phyloP scores from a whole-genome alignment of 768 basidiomycete genomes.

The Sarcomyxa edulis region DNA sequence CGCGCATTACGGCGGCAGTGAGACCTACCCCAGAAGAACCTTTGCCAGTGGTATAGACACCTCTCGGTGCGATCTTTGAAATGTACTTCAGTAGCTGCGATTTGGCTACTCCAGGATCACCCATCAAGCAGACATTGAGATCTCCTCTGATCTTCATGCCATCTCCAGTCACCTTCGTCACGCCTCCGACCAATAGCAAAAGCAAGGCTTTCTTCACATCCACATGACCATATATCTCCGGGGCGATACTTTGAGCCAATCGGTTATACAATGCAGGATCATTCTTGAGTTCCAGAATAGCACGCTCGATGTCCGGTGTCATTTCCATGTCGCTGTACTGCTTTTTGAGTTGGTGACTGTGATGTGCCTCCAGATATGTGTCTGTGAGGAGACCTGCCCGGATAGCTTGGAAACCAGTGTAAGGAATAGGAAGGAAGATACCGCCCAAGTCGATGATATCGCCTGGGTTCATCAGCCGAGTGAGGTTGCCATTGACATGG shows the following conservation, averaged over 20 bases:
- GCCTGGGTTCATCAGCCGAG: constrained; percentile 89
- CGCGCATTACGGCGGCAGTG: constrained; percentile 98
- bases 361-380: constrained; percentile 90
- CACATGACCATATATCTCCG: constrained; percentile 96
- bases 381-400: constrained; percentile 96
- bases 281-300: constrained; percentile 59
- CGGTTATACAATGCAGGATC: constrained; percentile 84
- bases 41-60: constrained; percentile 97
- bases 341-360: constrained; percentile 93
- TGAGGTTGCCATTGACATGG: constrained; percentile 88
- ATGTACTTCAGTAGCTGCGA: constrained; percentile 97
- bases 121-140: constrained; percentile 97
- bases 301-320: constrained; percentile 74
- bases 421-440: constrained; percentile 95
- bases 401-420: constrained; percentile 95
- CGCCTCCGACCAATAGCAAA: constrained; percentile 89
- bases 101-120: constrained; percentile 98
- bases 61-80: constrained; percentile 95
- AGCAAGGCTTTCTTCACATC: constrained; percentile 97
- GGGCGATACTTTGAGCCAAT: constrained; percentile 91
- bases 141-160: constrained; percentile 99
- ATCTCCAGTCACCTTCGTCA: constrained; percentile 91
- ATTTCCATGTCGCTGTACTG: constrained; percentile 94
- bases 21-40: constrained; percentile 98
- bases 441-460: constrained; percentile 96